Percentiles rank a stretch among this genome's conserved stretches.
phyloP scores from a whole-genome alignment of 2,329 filamentous ascomycete genomes.

The Sporothrix euskadiensis region DNA sequence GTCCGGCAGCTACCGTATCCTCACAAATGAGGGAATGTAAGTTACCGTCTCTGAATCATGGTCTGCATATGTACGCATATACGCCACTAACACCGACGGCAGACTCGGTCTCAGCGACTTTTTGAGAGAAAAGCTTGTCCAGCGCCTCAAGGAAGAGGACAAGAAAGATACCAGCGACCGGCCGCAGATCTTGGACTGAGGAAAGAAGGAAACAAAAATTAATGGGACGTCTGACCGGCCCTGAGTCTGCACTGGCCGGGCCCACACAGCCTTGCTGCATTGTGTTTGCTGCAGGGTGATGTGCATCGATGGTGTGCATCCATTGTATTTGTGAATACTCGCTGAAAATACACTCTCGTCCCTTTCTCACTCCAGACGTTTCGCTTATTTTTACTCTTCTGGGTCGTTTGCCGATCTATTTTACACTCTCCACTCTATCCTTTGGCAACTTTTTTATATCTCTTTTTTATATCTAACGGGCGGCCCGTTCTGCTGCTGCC shows the following conservation, averaged over 20 bases:
- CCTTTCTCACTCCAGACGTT: neutral
- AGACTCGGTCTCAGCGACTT: slow-evolving; percentile 58
- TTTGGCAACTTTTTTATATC: neutral
- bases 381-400: neutral
- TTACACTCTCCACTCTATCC: neutral
- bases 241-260: neutral
- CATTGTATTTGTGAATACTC: neutral
- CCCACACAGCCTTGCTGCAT: slow-evolving; percentile 2
- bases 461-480: neutral
- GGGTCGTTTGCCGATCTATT: neutral
- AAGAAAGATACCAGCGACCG: slow-evolving; percentile 36
- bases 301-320: neutral
- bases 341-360: neutral
- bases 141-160: slow-evolving; percentile 56
- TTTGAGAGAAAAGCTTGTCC: slow-evolving; percentile 55
- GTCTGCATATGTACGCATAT: neutral
- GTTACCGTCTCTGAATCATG: slow-evolving; percentile 38
- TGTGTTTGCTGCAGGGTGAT: neutral
- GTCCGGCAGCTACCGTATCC: slow-evolving; percentile 52
- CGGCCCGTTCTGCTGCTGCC: neutral
- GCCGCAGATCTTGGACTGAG: slow-evolving; percentile 29
- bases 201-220: neutral
- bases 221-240: neutral
- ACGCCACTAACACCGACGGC: neutral
- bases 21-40: slow-evolving; percentile 69